phyloP scores from a whole-genome alignment of 106 monocot genomes.

The Narthecium ossifragum region DNA sequence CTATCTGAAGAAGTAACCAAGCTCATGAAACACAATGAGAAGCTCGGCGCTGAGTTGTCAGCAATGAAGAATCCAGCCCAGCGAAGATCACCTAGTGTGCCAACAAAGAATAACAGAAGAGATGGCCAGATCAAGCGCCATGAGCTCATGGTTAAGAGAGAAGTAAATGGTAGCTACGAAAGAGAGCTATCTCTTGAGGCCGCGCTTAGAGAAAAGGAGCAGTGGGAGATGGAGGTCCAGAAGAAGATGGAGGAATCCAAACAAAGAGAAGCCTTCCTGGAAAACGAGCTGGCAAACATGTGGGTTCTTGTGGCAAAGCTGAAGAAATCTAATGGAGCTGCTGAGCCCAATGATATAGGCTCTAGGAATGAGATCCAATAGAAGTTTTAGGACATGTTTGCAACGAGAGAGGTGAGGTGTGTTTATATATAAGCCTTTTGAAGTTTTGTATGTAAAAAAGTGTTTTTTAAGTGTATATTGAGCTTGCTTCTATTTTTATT shows the following conservation, averaged over 20 bases:
- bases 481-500: too few relatives aligned
- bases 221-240: constrained; percentile 63
- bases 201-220: constrained; percentile 58
- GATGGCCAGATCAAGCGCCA: constrained; percentile 34
- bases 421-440: neutral
- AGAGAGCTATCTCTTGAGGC: constrained; percentile 52
- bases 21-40: constrained; percentile 90
- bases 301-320: constrained; percentile 86
- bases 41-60: constrained; percentile 50
- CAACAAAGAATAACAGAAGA: constrained; percentile 26
- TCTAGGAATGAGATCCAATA: neutral
- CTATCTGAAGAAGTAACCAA: constrained; percentile 92
- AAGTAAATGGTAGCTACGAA: constrained; percentile 26
- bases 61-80: constrained; percentile 29
- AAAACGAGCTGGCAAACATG: constrained; percentile 92
- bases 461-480: constrained; percentile 2
- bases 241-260: constrained; percentile 74
- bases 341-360: constrained; percentile 17
- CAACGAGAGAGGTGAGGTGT: neutral
- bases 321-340: constrained; percentile 52
- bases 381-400: too few relatives aligned
- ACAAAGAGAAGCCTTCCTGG: constrained; percentile 66
- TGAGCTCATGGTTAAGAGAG: constrained; percentile 26
- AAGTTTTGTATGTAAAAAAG: constrained; percentile 9
- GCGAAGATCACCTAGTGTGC: constrained; percentile 27